Percentiles rank a stretch among this genome's conserved stretches.
Evolutionary conservation across 345 rosid genomes (phyloP).

Genomic region (Salix viminalis): DNA sequence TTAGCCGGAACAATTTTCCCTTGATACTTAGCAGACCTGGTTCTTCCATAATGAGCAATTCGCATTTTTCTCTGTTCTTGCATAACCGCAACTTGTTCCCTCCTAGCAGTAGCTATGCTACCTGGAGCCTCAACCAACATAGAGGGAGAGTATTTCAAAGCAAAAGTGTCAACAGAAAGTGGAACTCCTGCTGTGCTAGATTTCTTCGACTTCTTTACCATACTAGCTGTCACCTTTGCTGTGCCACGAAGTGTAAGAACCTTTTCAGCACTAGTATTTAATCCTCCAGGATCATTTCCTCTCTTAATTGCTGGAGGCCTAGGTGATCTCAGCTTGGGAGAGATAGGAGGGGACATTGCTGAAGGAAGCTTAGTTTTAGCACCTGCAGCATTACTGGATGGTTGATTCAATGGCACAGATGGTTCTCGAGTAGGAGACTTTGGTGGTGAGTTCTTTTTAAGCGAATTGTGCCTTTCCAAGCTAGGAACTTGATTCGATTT

Average conservation of each 20-base stretch:
- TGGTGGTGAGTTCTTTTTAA: conserved; percentile 32
- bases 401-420: not conserved
- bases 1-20: conserved; percentile 26
- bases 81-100: conserved; percentile 56
- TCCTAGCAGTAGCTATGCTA: conserved; percentile 69
- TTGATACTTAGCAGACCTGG: conserved; percentile 35
- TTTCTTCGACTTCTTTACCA: conserved; percentile 21
- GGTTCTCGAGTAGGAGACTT: conserved; percentile 27
- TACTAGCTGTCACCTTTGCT: conserved; percentile 10
- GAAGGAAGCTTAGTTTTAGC: conserved; percentile 15
- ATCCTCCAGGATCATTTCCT: conserved; percentile 19
- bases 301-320: conserved; percentile 28
- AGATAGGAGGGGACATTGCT: conserved; percentile 49
- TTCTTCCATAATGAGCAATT: conserved; percentile 68
- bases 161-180: not conserved
- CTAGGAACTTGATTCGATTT: conserved; percentile 54
- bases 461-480: conserved; percentile 39
- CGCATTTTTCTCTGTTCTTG: conserved; percentile 54
- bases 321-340: conserved; percentile 45
- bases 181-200: not conserved
- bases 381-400: conserved; percentile 5
- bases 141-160: conserved; percentile 16
- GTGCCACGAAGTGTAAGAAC: conserved; percentile 9
- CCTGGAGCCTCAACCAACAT: conserved; percentile 44
- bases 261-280: conserved; percentile 34